Conservation (phyloP, 371 early-diverging fungal genomes). For the Circinella umbellata region DNA sequence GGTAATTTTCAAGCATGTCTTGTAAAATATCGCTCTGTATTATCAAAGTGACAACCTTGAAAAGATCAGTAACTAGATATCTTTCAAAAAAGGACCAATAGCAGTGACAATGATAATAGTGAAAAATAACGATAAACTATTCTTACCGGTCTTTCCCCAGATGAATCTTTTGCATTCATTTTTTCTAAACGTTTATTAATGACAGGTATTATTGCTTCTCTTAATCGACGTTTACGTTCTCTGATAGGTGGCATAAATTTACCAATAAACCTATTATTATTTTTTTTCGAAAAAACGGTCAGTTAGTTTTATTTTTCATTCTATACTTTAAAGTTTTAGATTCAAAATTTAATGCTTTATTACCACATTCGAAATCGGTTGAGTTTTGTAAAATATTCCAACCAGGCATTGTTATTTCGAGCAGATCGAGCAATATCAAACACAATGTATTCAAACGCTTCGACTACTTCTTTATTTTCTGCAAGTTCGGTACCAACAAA, state of each 20-base stretch:
- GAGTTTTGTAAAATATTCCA: slow-evolving; percentile 12
- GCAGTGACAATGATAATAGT: too few species aligned
- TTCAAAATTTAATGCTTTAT: too few species aligned
- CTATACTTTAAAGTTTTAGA: neutral
- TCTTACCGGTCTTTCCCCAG: slow-evolving; percentile 14
- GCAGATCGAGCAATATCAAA: slow-evolving; percentile 14
- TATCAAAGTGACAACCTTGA: too few species aligned
- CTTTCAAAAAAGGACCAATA: too few species aligned
- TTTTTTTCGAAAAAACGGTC: neutral
- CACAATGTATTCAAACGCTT: slow-evolving; percentile 21
- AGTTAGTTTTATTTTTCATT: too few species aligned
- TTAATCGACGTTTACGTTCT: slow-evolving; percentile 11
- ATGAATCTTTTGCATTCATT: neutral
- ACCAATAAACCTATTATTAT: slow-evolving; percentile 16
- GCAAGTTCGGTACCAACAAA: slow-evolving; percentile 20
- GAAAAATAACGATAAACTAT: too few species aligned
- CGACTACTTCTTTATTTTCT: slow-evolving; percentile 13
- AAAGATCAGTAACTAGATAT: too few species aligned
- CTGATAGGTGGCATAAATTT: slow-evolving; percentile 6
- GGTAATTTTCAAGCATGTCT: slow-evolving; percentile 21
- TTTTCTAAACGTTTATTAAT: slow-evolving; percentile 12
- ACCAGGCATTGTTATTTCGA: neutral
- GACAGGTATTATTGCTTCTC: slow-evolving; percentile 13
- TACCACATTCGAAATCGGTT: slow-evolving; percentile 15
- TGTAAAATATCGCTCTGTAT: slow-evolving; percentile 26